Base-by-base conservation (phyloP, 2,329 filamentous ascomycete genomes). In the Trichoderma afroharzianum region DNA sequence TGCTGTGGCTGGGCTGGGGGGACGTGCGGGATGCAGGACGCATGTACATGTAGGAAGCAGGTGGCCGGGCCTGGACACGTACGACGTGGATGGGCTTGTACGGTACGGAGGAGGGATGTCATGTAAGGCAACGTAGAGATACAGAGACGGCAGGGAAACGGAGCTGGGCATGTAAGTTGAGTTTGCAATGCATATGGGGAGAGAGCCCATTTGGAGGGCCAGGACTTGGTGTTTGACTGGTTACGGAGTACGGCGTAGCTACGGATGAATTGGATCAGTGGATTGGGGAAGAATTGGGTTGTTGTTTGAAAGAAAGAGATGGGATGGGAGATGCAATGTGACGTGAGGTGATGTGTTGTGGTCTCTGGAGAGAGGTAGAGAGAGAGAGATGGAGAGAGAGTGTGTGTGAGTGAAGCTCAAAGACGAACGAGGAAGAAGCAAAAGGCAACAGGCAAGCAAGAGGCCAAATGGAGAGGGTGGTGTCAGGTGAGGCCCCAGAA, bases 1-100 rank as follows among this genome's bases (percentile, higher is more conserved):
- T 62, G 64, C 30, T 36, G 67, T 69, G 67, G 39, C 57, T 62
- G 55, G 63, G 53, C 24, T 33, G 24, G 32, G 53, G 63, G 26
- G 33, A 57, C 24, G 32, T 67, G 63, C 50, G 57, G 43, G 67
- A 53, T 69, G 67, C 67, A 69, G 58, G 57, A 69, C 39, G 67
- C 64, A 68, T 68, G 64, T 68, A 68, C 30, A 43, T 59, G n/a
- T 32, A 59, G 30, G 55, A 53, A 53, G 53, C 64, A 58, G 32
- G 32, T 32, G 32, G 33, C 50, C 50, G 36, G 53, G 55, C 26
- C 30, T 50, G 47, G 66, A 68, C 66, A 68, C 66, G 66, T 68
- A 68, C 53, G 36, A 32, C 24, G 26, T 59, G 57, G 57, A 59
- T 33, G 57, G 21, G 32, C 57, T 59, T 59, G 57, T 18, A n/a